These are phyloP conservation scores for Pseudogymnoascus sp. DNA, from an alignment of 2,329 filamentous ascomycete species.

Conservation along the genomic window DNA sequence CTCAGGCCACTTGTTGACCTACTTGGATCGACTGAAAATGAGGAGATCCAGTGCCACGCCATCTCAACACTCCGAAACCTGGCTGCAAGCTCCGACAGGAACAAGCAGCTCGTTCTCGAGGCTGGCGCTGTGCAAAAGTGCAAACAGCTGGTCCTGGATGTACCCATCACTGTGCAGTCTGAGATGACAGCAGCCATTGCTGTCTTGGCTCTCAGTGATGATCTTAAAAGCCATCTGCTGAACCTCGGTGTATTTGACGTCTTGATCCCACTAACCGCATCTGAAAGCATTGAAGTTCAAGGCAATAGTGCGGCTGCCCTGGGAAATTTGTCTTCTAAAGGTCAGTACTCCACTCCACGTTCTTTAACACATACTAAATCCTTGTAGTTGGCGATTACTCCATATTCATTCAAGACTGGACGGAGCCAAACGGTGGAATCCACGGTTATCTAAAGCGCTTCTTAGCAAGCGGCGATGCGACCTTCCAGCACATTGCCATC, in stretches of 20 bases:
- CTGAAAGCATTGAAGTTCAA: slow-evolving; percentile 93
- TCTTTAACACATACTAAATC: slow-evolving; percentile 20
- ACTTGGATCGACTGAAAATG: slow-evolving; percentile 89
- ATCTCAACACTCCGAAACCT: slow-evolving; percentile 95
- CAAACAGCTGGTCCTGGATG: slow-evolving; percentile 90
- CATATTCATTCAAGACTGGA: slow-evolving; percentile 93
- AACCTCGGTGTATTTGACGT: slow-evolving; percentile 94
- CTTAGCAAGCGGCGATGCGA: slow-evolving; percentile 86
- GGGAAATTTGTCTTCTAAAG: slow-evolving; percentile 94
- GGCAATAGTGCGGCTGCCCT: slow-evolving; percentile 95
- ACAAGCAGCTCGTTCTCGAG: slow-evolving; percentile 95
- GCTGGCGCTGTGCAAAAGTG: slow-evolving; percentile 97
- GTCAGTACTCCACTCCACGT: slow-evolving; percentile 39
- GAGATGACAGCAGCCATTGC: slow-evolving; percentile 99
- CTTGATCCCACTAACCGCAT: slow-evolving; percentile 88
- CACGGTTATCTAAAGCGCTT: slow-evolving; percentile 92
- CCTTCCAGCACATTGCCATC: slow-evolving; percentile 98
- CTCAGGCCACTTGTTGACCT: slow-evolving; percentile 88
- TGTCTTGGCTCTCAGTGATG: slow-evolving; percentile 88
- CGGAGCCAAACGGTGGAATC: slow-evolving; percentile 83
- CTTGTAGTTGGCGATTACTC: slow-evolving; percentile 87
- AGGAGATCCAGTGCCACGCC: slow-evolving; percentile 97
- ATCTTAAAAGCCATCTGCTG: slow-evolving; percentile 84
- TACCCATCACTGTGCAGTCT: slow-evolving; percentile 89
- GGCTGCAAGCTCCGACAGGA: slow-evolving; percentile 91